Evolutionary conservation across 2,329 filamentous ascomycete species (phyloP).

Genomic region (Colletotrichum brevisporum): DNA sequence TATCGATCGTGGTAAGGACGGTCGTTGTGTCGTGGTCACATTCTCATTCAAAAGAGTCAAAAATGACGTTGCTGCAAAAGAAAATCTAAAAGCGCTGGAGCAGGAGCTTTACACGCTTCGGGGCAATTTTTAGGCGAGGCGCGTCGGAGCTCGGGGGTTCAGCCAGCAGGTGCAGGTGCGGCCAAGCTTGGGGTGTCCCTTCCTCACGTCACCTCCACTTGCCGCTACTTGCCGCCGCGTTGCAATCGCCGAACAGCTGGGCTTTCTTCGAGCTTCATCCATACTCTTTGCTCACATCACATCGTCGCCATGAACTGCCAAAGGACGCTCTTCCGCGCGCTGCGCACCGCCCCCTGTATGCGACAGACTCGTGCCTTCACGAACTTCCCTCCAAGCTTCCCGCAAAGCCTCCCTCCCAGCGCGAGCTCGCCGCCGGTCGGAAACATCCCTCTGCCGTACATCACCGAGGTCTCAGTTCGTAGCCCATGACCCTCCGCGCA

Average conservation of each 20-base stretch:
- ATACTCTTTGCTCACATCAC: background rate
- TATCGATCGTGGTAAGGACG: too few species aligned
- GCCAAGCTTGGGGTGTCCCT: conserved; percentile 8
- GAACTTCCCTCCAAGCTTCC: conserved; percentile 53
- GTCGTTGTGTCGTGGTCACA: too few species aligned
- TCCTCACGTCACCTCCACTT: conserved; percentile 25
- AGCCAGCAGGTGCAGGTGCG: background rate
- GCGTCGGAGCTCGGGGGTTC: conserved; percentile 32
- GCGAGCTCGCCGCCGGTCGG: conserved; percentile 44
- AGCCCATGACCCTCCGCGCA: background rate
- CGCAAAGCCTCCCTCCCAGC: conserved; percentile 47
- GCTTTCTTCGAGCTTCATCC: conserved; percentile 14
- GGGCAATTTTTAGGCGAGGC: conserved; percentile 39
- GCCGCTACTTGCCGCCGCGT: conserved; percentile 22
- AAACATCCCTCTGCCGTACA: conserved; percentile 72
- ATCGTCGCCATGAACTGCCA: conserved; percentile 53
- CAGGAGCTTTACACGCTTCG: conserved; percentile 34
- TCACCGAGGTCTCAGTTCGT: conserved; percentile 68
- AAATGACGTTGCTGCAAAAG: conserved; percentile 3
- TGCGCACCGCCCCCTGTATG: conserved; percentile 51
- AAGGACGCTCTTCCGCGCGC: conserved; percentile 50
- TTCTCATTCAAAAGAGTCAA: too few species aligned
- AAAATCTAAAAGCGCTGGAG: background rate
- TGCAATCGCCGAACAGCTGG: background rate
- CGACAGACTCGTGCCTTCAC: conserved; percentile 59